Evolutionary conservation across 129 eudicot species (phyloP), one percentile per base, ranked within the genome.

Genomic region (Apium graveolens): DNA sequence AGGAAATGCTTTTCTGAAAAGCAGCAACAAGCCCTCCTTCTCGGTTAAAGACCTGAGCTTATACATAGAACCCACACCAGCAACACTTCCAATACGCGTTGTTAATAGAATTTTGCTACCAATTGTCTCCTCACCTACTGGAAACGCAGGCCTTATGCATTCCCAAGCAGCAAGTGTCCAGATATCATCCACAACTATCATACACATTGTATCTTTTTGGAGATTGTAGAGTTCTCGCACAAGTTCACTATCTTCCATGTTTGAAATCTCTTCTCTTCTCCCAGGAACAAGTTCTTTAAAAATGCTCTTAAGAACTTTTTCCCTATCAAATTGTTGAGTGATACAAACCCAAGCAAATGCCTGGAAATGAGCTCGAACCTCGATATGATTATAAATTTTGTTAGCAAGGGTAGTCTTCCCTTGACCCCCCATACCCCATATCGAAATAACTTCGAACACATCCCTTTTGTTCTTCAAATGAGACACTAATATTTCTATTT

Each of bases 341-440:
- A 72, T 41, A 72, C 51, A 72, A 72, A 72, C 51, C 75, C 76
- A 72, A 5, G 76, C 51, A 41, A 75, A 75, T 27, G 37, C 20
- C n/a, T 81, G 38, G 68, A 76, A 81, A 76, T 76, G 70, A 13
- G 39, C 35, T 62, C 69, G 69, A 62, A 62, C 17, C 20, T 29
- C 42, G 38, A 11, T 1, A 38, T 68, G 29, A 16, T 63, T 32
- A 26, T 57, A 66, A 0, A 81, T 11, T 57, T 55, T 38, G 5
- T 17, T 44, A 44, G 79, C 79, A 35, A 75, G 48, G 46, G 79
- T 74, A 9, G 83, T 75, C 62, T 81, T 81, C 5, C 83, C 83
- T 9, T 70, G 71, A 0, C 79, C 83, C 0, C 79, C 79, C 13
- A 80, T 74, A 6, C 83, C 83, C 75, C 34, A 44, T 32, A 81